Conservation (phyloP, 306 rosid genomes). For the Begonia masoniana region DNA sequence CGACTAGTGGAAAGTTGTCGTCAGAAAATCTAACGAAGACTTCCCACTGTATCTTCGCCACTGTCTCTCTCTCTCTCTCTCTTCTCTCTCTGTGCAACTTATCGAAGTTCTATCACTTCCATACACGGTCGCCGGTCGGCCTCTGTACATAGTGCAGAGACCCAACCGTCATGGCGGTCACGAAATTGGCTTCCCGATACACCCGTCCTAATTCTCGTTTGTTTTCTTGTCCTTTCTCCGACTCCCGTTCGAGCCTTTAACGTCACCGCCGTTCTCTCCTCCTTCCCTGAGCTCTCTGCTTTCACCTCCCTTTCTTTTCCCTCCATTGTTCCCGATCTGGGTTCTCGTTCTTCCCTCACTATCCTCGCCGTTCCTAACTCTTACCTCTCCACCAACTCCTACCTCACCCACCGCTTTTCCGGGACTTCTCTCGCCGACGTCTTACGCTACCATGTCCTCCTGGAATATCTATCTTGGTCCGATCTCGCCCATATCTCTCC, state of each 20-base stretch:
- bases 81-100: no score
- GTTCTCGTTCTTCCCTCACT: constrained; percentile 57
- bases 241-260: constrained; percentile 24
- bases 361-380: constrained; percentile 85
- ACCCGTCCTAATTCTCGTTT: no score
- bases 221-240: constrained; percentile 10
- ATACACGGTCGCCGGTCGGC: no score
- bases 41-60: neutral
- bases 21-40: no score
- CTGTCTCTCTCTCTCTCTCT: neutral
- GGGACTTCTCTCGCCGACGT: constrained; percentile 51
- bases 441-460: constrained; percentile 93
- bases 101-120: neutral
- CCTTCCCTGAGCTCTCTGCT: constrained; percentile 52
- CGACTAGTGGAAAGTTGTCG: no score
- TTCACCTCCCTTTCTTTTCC: constrained; percentile 53
- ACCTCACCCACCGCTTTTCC: constrained; percentile 46
- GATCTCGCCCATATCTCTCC: constrained; percentile 58
- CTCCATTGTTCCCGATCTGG: constrained; percentile 40
- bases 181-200: no score
- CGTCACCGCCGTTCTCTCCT: constrained; percentile 30
- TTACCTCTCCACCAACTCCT: constrained; percentile 31
- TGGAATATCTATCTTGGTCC: constrained; percentile 53
- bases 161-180: constrained; percentile 18
- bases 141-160: no score